These are phyloP conservation scores for Choiromyces venosus DNA, from an alignment of 495 filamentous ascomycete species.

Conservation along the genomic window DNA sequence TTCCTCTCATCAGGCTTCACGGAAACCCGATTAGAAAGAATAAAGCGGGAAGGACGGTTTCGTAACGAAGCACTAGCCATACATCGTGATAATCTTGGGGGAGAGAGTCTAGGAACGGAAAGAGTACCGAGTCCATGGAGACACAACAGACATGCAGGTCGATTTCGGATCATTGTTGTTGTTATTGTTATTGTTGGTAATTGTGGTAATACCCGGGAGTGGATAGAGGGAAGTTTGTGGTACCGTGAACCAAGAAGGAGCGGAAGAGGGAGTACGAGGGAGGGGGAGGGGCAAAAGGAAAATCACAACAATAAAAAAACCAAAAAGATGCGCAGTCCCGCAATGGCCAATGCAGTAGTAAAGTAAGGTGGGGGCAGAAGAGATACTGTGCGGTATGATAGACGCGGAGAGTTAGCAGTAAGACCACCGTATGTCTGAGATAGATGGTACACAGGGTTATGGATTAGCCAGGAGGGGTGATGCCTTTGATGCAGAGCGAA, in stretches of 20 bases:
- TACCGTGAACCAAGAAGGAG: background rate
- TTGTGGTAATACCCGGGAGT: background rate
- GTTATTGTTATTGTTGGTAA: constrained; percentile 15
- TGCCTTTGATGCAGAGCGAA: background rate
- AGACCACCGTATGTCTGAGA: background rate
- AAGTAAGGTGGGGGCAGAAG: background rate
- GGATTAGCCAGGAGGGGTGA: background rate
- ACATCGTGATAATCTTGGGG: constrained; percentile 17
- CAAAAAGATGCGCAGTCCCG: background rate
- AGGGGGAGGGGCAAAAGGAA: background rate
- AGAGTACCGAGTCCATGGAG: constrained; percentile 14
- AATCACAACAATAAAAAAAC: background rate
- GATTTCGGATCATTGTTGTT: constrained; percentile 14
- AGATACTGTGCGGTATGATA: no score
- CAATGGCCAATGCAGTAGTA: background rate
- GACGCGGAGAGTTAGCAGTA: background rate
- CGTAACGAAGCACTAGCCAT: constrained; percentile 20
- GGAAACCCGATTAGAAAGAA: constrained; percentile 69
- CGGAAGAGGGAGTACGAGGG: background rate
- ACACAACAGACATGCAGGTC: constrained; percentile 24
- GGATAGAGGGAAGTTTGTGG: constrained; percentile 1
- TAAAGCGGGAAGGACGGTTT: constrained; percentile 63
- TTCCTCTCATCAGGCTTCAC: constrained; percentile 36
- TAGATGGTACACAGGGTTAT: background rate
- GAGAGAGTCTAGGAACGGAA: constrained; percentile 3